Percentiles rank a stretch among this genome's conserved stretches.
phyloP scores from a whole-genome alignment of 306 rosid genomes.

The Neltuma alba region DNA sequence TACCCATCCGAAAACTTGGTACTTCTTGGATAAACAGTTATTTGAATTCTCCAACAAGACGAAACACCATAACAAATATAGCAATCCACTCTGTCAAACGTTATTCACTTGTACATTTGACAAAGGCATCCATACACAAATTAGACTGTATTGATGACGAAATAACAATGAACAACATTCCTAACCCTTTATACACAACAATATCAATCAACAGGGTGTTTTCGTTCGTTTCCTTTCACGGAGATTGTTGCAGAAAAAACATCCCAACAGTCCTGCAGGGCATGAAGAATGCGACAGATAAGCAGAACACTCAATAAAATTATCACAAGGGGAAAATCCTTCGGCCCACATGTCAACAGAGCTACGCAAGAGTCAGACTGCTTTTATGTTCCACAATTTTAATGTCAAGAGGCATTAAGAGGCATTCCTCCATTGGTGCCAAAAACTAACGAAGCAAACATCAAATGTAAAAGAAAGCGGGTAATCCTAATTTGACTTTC shows the following conservation, averaged over 20 bases:
- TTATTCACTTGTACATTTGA: conserved; percentile 18
- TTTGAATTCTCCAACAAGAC: conserved; percentile 41
- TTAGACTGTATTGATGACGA: conserved; percentile 14
- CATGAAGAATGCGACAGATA: conserved; percentile 29
- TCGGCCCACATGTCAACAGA: conserved; percentile 14
- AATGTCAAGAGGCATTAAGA: conserved; percentile 23
- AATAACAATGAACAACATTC: neutral
- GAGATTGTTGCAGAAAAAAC: conserved; percentile 23
- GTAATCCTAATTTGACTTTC: conserved; percentile 9
- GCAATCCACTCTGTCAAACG: conserved; percentile 38
- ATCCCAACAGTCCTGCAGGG: conserved; percentile 34
- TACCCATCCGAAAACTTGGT: conserved; percentile 71
- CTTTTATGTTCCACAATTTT: conserved; percentile 13
- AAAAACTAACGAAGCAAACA: conserved; percentile 8
- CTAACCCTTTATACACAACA: conserved; percentile 25
- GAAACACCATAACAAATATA: conserved; percentile 34
- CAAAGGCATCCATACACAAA: conserved; percentile 9
- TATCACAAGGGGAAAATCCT: neutral
- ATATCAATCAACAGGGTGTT: conserved; percentile 23
- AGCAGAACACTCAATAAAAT: conserved; percentile 6
- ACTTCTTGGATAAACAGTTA: conserved; percentile 30
- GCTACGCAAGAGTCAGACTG: conserved; percentile 23
- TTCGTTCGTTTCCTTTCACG: conserved; percentile 12
- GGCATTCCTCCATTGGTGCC: neutral
- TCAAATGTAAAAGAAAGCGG: neutral